Percentiles rank a stretch among this genome's conserved stretches.
These are phyloP conservation scores for Yueomyces sp. DNA, from an alignment of 805 yeast genomes.

Conservation along the genomic window DNA sequence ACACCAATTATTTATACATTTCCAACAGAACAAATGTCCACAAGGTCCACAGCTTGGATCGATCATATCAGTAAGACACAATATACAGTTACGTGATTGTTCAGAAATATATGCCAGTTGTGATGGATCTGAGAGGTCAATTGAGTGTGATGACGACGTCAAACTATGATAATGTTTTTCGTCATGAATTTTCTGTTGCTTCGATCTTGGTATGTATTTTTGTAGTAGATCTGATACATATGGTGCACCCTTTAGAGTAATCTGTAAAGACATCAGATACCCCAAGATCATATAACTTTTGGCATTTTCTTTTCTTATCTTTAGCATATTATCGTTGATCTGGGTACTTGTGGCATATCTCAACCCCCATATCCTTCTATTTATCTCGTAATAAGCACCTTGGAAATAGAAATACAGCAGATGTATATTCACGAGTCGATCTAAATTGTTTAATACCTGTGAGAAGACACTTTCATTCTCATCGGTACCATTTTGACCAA, in stretches of 20 bases:
- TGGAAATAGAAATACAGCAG: slow-evolving; percentile 70
- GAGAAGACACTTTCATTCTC: background rate
- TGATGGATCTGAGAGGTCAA: slow-evolving; percentile 44
- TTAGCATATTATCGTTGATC: slow-evolving; percentile 25
- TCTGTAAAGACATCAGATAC: slow-evolving; percentile 40
- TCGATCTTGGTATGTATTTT: background rate
- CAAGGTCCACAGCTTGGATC: slow-evolving; percentile 81
- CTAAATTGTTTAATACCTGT: slow-evolving; percentile 23
- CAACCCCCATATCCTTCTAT: slow-evolving; percentile 67
- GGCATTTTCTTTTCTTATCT: slow-evolving; percentile 25
- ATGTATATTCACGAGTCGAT: slow-evolving; percentile 51
- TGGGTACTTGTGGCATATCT: slow-evolving; percentile 65
- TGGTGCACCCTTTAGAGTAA: background rate
- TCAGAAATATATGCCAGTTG: slow-evolving; percentile 57
- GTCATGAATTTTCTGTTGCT: background rate
- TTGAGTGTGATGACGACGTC: slow-evolving; percentile 5
- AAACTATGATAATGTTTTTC: slow-evolving; percentile 2
- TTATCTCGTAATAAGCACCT: slow-evolving; percentile 69
- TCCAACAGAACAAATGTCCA: slow-evolving; percentile 93
- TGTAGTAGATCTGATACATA: background rate
- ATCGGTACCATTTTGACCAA: background rate
- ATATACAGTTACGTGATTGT: slow-evolving; percentile 62
- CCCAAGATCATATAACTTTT: slow-evolving; percentile 64
- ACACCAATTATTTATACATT: slow-evolving; percentile 80
- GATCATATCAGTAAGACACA: slow-evolving; percentile 68